These are phyloP conservation scores for Papilionanthe hybrid DNA, from an alignment of 116 monocot species.

Conservation along the genomic window DNA sequence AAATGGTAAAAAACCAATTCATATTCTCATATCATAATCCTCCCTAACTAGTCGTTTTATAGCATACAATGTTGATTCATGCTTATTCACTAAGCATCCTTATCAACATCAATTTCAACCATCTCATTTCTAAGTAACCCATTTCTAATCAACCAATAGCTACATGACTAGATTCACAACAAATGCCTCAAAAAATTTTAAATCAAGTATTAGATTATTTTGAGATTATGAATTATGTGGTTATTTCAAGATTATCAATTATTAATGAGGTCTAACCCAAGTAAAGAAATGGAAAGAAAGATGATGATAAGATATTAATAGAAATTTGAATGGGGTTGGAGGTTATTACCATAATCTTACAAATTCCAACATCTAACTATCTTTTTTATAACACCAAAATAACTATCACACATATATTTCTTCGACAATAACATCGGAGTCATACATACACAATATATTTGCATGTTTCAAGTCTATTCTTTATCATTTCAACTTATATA, in stretches of 20 bases:
- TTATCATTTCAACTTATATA: background rate
- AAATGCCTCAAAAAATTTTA: no score
- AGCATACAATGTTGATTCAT: no score
- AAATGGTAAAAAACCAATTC: no score
- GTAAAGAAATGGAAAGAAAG: background rate
- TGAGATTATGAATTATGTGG: background rate
- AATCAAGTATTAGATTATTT: background rate
- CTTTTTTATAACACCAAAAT: background rate
- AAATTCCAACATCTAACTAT: background rate
- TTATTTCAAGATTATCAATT: background rate
- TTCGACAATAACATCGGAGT: background rate
- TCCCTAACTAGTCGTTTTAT: no score
- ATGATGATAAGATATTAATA: no score
- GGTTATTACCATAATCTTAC: background rate
- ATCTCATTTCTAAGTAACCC: no score
- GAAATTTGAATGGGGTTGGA: background rate
- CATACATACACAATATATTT: background rate
- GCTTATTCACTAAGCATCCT: no score
- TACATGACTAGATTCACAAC: no score
- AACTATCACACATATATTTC: background rate
- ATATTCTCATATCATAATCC: no score
- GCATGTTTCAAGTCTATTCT: background rate
- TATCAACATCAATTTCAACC: no score
- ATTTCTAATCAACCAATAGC: no score
- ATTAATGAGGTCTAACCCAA: background rate